Evolutionary conservation across 2,329 filamentous ascomycete genomes (phyloP), one percentile per base, ranked within the genome.

Genomic region (Teratosphaeria destructans): DNA sequence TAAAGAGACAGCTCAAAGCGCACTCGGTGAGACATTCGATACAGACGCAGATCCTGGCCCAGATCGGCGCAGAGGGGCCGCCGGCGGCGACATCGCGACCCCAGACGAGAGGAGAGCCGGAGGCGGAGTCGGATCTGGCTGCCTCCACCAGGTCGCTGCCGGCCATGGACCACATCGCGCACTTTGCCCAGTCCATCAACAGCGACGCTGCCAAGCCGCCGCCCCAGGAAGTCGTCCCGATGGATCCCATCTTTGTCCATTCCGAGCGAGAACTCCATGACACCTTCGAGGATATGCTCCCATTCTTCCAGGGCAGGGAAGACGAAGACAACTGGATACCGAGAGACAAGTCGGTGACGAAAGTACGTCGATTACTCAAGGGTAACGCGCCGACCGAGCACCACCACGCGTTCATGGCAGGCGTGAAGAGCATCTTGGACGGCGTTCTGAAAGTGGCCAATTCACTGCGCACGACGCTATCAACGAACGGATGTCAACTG

Each of bases 301-400:
- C 81, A 57, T 82, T 82, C 71, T 96, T 96, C 63, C 91, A 96
- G 65, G 92, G 92, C 57, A 90, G 81, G 71, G 93, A 97, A 76
- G 85, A 88, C 0, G 93, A 97, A 71, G 85, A 89, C 61, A 97
- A 97, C 70, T 97, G 93, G 93, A 73, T 89, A 67, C 86, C 87
- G 66, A 83, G 93, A 72, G 93, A 97, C 73, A 88, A 93, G 76
- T 87, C 84, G 69, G 82, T 91, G 43, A 82, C 81, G 7, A 92
- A 88, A 65, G 75, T 97, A 55, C 85, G 93, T 57, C 83, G 85
- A 63, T 81, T 96, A 29, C 84, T 90, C 56, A 89, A 87, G 62
- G 93, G 93, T 59, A 97, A 97, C 71, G 88, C 87, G 5, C 84
- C 88, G 0, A 81, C 82, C 29, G 90, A 95, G 63, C 96, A 88